Evolutionary conservation across 768 basidiomycete genomes (phyloP).

Genomic region (Sistotremastrum niveocremeum): DNA sequence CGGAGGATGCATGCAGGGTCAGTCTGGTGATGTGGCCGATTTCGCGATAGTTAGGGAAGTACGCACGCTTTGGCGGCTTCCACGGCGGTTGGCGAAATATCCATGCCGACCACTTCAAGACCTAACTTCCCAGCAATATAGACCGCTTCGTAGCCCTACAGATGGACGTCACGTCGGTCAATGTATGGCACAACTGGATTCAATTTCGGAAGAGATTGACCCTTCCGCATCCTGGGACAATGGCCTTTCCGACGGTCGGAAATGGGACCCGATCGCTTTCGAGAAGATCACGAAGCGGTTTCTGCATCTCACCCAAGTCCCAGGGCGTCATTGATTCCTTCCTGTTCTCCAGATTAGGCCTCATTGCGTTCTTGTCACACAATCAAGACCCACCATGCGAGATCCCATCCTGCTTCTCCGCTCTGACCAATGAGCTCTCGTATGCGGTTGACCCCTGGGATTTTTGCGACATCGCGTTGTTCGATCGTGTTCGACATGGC

Average conservation of each 20-base stretch:
- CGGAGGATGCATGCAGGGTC: too few species aligned
- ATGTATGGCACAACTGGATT: not conserved
- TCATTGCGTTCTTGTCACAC: too few species aligned
- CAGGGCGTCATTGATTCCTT: constrained; percentile 43
- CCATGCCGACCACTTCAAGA: constrained; percentile 36
- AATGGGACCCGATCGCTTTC: constrained; percentile 30
- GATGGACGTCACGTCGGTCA: not conserved
- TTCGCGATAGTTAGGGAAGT: too few species aligned
- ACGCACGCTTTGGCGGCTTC: constrained; percentile 30
- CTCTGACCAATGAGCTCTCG: too few species aligned
- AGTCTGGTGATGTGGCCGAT: too few species aligned
- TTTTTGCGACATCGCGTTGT: too few species aligned
- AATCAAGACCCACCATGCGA: too few species aligned
- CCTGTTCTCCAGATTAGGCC: constrained; percentile 18
- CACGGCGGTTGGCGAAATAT: constrained; percentile 44
- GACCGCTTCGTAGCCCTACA: constrained; percentile 47
- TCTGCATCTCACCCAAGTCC: constrained; percentile 44
- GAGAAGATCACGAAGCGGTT: constrained; percentile 39
- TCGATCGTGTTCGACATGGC: too few species aligned
- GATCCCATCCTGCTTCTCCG: too few species aligned
- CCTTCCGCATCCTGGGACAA: constrained; percentile 48
- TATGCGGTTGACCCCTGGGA: too few species aligned
- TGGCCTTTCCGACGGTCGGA: constrained; percentile 28
- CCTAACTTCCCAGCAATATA: constrained; percentile 38
- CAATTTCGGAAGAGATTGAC: constrained; percentile 11